Evolutionary conservation across 1,284 basidiomycete species (phyloP), one percentile per base, ranked within the genome.

Genomic region (Cerioporus squamosus): DNA sequence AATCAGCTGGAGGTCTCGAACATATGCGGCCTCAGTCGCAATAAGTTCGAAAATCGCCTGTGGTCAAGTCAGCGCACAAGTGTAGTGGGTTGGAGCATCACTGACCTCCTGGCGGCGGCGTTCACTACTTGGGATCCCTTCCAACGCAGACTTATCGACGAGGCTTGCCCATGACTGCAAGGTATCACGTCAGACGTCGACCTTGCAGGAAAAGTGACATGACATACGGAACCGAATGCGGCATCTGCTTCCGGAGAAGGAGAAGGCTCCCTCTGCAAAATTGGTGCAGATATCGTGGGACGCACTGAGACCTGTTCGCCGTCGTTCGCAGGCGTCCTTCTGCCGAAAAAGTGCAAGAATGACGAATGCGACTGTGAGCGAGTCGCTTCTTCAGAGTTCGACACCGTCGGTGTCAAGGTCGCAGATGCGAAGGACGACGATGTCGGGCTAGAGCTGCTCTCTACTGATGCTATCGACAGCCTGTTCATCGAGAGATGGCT

Each of bases 21-120:
- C 94, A 70, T 97, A 97, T 0, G 90, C 85, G 14, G 79, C 81
- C 72, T 98, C 96, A 0, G 95, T 97, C 2, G 83, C 82, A 65
- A 97, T 95, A 46, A 98, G 80, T 74, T 98, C 95, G 69, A 96
- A 97, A 47, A 97, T 96, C 0, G 85, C 87, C 86, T 89, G 59
- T 2, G 46, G 18, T 10, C 33, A 10, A 8, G 14, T 36, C 14
- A 36, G 33, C 14, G 14, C 14, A 36, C 14, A 15, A 10, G 12
- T 15, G 33, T 10, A 10, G 10, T 12, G 33, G 3, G 12, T 36
- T 14, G 33, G 10, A 36, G 33, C 33, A 10, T 36, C 33, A 12
- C 76, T 61, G 57, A 88, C 88, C 79, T 97, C 95, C 73, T 98
- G 96, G 43, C 95, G 81, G 61, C 89, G 91, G 42, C 95, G 82